Percentiles rank a stretch among this genome's conserved stretches.
phyloP scores from a whole-genome alignment of 345 rosid genomes.

The Gossypium bickii region DNA sequence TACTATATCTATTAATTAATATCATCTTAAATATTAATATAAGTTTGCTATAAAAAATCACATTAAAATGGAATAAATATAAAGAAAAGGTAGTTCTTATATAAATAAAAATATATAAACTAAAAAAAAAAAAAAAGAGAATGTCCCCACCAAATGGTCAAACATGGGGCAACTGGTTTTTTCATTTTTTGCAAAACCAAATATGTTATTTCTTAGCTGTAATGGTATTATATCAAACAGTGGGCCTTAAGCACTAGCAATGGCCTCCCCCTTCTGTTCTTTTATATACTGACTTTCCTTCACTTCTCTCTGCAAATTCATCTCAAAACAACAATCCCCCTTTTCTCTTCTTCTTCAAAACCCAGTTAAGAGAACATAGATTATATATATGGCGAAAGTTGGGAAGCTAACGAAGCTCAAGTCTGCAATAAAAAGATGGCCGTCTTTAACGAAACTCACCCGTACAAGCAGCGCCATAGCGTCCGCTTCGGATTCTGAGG shows the following conservation, averaged over 20 bases:
- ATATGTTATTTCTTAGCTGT: constrained; percentile 50
- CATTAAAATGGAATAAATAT: too few relatives aligned
- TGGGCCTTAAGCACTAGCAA: constrained; percentile 44
- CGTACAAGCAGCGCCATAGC: constrained; percentile 26
- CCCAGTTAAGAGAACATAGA: too few relatives aligned
- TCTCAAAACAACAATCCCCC: neutral
- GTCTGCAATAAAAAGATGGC: constrained; percentile 84
- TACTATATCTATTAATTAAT: too few relatives aligned
- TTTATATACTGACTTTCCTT: constrained; percentile 40
- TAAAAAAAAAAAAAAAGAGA: neutral
- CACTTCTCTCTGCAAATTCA: constrained; percentile 19
- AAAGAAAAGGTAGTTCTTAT: too few relatives aligned
- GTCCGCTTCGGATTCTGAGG: constrained; percentile 11
- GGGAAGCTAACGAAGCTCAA: constrained; percentile 80
- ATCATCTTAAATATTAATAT: too few relatives aligned
- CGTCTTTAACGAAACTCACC: constrained; percentile 58
- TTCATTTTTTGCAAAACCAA: constrained; percentile 24
- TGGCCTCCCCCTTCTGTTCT: constrained; percentile 5
- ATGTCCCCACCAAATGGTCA: constrained; percentile 10
- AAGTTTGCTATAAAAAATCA: too few relatives aligned
- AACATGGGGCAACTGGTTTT: constrained; percentile 6
- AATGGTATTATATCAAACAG: constrained; percentile 35
- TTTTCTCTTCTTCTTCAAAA: constrained; percentile 1
- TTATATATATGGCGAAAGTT: constrained; percentile 50
- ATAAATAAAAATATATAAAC: neutral